phyloP scores from a whole-genome alignment of 768 basidiomycete genomes.

The Lentinula edodes region DNA sequence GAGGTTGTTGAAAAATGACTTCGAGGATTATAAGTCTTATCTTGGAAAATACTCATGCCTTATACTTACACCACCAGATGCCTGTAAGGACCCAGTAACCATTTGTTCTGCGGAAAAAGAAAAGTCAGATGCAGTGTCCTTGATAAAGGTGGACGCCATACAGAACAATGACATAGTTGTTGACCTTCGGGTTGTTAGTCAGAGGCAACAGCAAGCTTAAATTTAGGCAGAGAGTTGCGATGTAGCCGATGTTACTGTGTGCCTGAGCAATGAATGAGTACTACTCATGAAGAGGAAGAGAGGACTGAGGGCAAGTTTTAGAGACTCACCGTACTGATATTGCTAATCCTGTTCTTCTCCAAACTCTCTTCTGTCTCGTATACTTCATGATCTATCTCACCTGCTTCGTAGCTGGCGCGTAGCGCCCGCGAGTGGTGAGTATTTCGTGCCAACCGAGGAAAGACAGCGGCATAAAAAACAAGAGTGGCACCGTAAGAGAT shows the following conservation, averaged over 20 bases:
- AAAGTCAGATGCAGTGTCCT: not conserved
- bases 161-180: constrained; percentile 73
- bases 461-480: constrained; percentile 74
- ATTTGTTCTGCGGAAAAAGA: constrained; percentile 42
- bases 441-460: constrained; percentile 79
- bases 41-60: not conserved
- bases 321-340: constrained; percentile 65
- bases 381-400: constrained; percentile 52
- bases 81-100: constrained; percentile 74
- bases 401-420: constrained; percentile 49
- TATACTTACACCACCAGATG: constrained; percentile 79
- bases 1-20: constrained; percentile 85
- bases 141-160: constrained; percentile 25
- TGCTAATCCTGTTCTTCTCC: constrained; percentile 82
- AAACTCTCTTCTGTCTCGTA: constrained; percentile 73
- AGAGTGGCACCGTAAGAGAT: constrained; percentile 76
- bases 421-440: constrained; percentile 57
- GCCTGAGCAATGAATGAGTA: constrained; percentile 32
- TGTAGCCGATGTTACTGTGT: constrained; percentile 75
- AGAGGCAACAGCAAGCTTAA: constrained; percentile 66
- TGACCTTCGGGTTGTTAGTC: constrained; percentile 49
- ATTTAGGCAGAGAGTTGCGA: constrained; percentile 59
- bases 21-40: not conserved
- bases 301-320: not conserved
- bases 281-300: not conserved